phyloP scores from a whole-genome alignment of 2,329 filamentous ascomycete genomes.

The Neurospora crassa region DNA sequence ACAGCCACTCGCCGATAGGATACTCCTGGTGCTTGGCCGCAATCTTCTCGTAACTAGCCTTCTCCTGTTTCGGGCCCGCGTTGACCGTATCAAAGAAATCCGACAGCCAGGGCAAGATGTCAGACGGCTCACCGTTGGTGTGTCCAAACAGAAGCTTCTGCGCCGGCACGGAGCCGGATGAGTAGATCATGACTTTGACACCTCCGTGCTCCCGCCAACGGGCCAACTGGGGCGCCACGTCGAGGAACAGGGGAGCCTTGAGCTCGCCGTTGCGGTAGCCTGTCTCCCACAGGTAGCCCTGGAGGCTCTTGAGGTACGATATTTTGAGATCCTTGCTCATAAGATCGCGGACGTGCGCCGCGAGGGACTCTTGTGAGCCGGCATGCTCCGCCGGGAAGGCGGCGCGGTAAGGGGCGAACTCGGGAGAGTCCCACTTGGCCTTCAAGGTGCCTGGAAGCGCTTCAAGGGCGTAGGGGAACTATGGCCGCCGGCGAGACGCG shows the following conservation, averaged over 20 bases:
- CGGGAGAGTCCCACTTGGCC: slow-evolving; percentile 54
- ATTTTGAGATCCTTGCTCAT: slow-evolving; percentile 65
- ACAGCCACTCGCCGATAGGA: slow-evolving; percentile 51
- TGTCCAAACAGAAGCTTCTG: slow-evolving; percentile 73
- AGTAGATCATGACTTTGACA: slow-evolving; percentile 65
- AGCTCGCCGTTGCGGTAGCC: slow-evolving; percentile 64
- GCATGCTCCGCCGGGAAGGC: slow-evolving; percentile 61
- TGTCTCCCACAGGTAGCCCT: slow-evolving; percentile 68
- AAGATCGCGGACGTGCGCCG: slow-evolving; percentile 60
- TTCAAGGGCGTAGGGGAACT: slow-evolving; percentile 71
- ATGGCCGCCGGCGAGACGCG: slow-evolving; percentile 5
- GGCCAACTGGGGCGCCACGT: slow-evolving; percentile 56
- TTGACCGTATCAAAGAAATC: slow-evolving; percentile 76
- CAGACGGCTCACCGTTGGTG: slow-evolving; percentile 46
- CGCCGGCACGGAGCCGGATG: slow-evolving; percentile 68
- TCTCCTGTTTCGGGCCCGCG: slow-evolving; percentile 63
- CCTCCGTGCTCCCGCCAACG: slow-evolving; percentile 44
- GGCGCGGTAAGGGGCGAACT: slow-evolving; percentile 57
- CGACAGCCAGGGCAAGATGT: slow-evolving; percentile 48
- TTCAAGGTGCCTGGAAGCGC: slow-evolving; percentile 55
- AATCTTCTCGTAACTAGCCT: slow-evolving; percentile 58
- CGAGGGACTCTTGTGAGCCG: slow-evolving; percentile 47
- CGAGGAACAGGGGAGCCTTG: slow-evolving; percentile 62
- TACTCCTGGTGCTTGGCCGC: slow-evolving; percentile 37
- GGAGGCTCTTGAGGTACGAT: slow-evolving; percentile 67